Evolutionary conservation across 768 basidiomycete species (phyloP), one percentile per base, ranked within the genome.

Genomic region (Hericium rajendrae): DNA sequence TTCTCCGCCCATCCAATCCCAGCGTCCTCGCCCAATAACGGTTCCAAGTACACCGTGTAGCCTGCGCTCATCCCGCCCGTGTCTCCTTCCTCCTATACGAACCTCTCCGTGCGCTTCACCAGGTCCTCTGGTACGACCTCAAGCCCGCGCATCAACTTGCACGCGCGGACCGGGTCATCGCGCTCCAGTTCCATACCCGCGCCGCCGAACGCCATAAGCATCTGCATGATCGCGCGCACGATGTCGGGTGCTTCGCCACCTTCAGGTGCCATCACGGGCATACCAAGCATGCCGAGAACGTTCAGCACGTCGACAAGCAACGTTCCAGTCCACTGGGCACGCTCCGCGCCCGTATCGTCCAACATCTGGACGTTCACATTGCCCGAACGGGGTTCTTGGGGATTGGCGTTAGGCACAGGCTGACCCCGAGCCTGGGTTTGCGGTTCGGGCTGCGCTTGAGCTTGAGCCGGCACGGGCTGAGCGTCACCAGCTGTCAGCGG

Each of bases 11-110:
- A 26, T 3, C n/a, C 5, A 12, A 26, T 38, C 13, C 38, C 56
- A n/a, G 43, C n/a, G n/a, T n/a, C n/a, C 16, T 62, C 61, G 1
- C 62, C 68, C 55, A 90, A 68, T 18, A 89, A 64, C 37, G 72
- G 73, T 62, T 90, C 88, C 86, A 84, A 89, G 66, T 88, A 91
- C 48, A 90, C 80, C 2, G 88, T 85, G 65, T 88, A 90, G 38
- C 60, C 64, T 46, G 65, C 22, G 46, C 57, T 65, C 59, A 77
- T 78, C 0, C 73, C 68, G 22, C 64, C 72, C 8, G 28, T 32
- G 0, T 66, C 70, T 8, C 73, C 72, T 0, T 68, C 70, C 12
- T 71, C 70, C n/a, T 73, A 71, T 1, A 71, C 71, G 4, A 76
- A 75, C 53, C 80, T 75, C 64, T 86, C 82, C 56, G 89, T 69